Base-by-base conservation (phyloP, 2,329 filamentous ascomycete genomes). In the Botrytis byssoidea region DNA sequence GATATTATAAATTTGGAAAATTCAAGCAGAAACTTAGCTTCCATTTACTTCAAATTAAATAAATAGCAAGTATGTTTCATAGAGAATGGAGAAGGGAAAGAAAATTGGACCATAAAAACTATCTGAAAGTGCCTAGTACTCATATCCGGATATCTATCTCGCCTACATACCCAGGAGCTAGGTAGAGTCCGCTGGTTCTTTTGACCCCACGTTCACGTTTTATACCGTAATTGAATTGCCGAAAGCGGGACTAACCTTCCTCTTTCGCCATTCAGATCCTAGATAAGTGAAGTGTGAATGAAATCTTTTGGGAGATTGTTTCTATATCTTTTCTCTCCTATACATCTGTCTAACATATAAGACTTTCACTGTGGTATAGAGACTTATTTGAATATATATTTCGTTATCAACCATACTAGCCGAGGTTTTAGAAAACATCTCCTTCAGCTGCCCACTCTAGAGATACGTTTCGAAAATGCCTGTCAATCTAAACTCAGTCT, bases 401-500 rank as follows among this genome's bases (percentile, higher is more conserved):
- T 44, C 46, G n/a, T 57, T 57, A 55, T 42, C 35, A 55, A 65
- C 48, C 7, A 44, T 40, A 44, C 9, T n/a, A 71, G 46, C n/a
- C 35, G n/a, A 51, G 35, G 29, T 29, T 44, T 57, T 57, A 35
- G 32, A 16, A 55, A 55, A 4, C 22, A 57, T 42, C 35, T 57
- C 22, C 35, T 71, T 29, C 16, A 37, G 6, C 61, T 42, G 32
- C 35, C 51, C n/a, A 37, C 44, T 40, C 12, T 40, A 40, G 25
- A 55, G n/a, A 6, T 4, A 25, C 20, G n/a, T 57, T 22, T 68
- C 37, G 60, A 76, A 72, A 59, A 81, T 81, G 80, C 80, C 80
- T 75, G 61, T 81, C 22, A 81, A 81, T 76, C 65, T 78, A 25
- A 77, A 76, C 42, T 79, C 80, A n/a, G 75, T 81, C n/a, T 81